Evolutionary conservation across 192 early-diverging fungal species (phyloP).

Genomic region (Coemansia sp.): DNA sequence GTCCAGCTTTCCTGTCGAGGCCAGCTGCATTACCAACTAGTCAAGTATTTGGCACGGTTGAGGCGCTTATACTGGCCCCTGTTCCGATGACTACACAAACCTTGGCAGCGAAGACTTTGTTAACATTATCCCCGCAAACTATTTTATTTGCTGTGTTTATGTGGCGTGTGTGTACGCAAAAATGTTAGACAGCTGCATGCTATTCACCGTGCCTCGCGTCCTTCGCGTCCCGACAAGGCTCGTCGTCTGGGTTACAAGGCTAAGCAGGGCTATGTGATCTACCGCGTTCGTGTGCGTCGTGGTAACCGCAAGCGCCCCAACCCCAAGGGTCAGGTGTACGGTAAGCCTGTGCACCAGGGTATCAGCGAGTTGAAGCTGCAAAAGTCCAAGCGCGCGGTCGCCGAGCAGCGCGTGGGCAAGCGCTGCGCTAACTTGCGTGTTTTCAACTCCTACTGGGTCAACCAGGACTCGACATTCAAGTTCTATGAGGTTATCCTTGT

Average conservation of each 20-base stretch:
- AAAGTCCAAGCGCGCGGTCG: constrained; percentile 87
- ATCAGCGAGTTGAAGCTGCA: constrained; percentile 99
- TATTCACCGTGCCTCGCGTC: constrained; percentile 97
- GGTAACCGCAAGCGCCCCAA: constrained; percentile 97
- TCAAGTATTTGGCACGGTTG: constrained; percentile 42
- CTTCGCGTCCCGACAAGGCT: constrained; percentile 98
- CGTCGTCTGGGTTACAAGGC: constrained; percentile 99
- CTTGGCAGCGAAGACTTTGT: constrained; percentile 44
- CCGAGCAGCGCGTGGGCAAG: constrained; percentile 97
- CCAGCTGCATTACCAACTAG: constrained; percentile 53
- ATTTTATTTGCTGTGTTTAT: constrained; percentile 7
- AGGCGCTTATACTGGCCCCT: constrained; percentile 57
- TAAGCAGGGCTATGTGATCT: constrained; percentile 99
- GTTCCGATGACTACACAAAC: constrained; percentile 46
- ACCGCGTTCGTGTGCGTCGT: constrained; percentile 98
- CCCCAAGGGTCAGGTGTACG: constrained; percentile 97
- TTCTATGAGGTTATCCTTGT: constrained; percentile 99
- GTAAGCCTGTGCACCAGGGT: constrained; percentile 98
- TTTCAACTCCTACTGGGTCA: constrained; percentile 99
- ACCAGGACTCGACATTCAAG: constrained; percentile 99
- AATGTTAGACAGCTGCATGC: constrained; percentile 88
- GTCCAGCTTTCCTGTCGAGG: constrained; percentile 2
- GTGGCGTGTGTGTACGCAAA: neutral
- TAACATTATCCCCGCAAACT: constrained; percentile 15
- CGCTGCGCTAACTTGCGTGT: constrained; percentile 97